phyloP scores from a whole-genome alignment of 495 filamentous ascomycete genomes.

The Schizothecium vesticola region DNA sequence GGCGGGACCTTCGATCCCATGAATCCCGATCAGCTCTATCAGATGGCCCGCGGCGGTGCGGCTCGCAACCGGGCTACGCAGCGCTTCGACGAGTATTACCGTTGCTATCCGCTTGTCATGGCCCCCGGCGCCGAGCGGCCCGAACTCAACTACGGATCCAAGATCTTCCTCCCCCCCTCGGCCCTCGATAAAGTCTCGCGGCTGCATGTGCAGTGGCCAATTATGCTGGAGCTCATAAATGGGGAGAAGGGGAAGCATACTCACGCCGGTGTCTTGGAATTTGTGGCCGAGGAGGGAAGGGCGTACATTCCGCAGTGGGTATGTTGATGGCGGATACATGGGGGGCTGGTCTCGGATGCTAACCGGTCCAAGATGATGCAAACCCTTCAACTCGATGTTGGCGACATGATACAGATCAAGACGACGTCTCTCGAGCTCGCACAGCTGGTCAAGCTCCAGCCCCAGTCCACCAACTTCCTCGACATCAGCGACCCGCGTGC shows the following conservation, averaged over 20 bases:
- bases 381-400: conserved; percentile 78
- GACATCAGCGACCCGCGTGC: conserved; percentile 96
- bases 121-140: conserved; percentile 87
- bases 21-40: conserved; percentile 49
- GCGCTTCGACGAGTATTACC: conserved; percentile 96
- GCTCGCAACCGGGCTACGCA: conserved; percentile 30
- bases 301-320: conserved; percentile 96
- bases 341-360: conserved; percentile 5
- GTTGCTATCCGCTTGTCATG: conserved; percentile 92
- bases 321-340: conserved; percentile 23
- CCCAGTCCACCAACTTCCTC: conserved; percentile 84
- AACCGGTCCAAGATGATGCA: conserved; percentile 71
- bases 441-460: conserved; percentile 89
- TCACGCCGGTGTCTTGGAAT: conserved; percentile 93
- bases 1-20: conserved; percentile 51
- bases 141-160: conserved; percentile 90
- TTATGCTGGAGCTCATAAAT: conserved; percentile 92
- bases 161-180: conserved; percentile 92
- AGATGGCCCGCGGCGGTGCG: conserved; percentile 37
- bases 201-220: conserved; percentile 96
- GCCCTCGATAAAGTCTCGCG: conserved; percentile 92
- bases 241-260: conserved; percentile 70
- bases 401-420: conserved; percentile 90
- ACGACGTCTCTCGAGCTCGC: conserved; percentile 87
- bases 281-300: conserved; percentile 94